Base-by-base conservation (phyloP, 1,139 yeast genomes). In the Magnusiomyces paraingens region DNA sequence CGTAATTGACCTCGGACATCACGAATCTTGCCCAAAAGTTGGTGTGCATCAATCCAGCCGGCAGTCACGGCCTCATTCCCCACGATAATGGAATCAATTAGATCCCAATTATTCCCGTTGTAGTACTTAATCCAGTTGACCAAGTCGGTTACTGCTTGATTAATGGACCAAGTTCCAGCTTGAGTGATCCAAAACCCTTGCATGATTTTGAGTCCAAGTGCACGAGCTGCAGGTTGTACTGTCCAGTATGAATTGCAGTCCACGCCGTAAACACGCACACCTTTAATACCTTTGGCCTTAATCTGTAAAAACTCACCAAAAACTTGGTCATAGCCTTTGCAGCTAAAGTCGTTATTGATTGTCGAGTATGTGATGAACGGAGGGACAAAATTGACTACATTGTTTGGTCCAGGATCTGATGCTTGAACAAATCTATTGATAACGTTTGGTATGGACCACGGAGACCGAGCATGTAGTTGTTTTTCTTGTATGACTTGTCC, bases 11-110 rank as follows among this genome's bases (percentile, higher is more conserved):
- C 50, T 67, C 82, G 85, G 52, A 87, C 94, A 8, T 80, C 70
- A 1, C 79, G 59, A 57, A 89, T 84, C 70, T 88, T 88, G 52
- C 70, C 56, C 38, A 83, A 73, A 59, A 90, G 77, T 17, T 84
- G 84, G 29, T 70, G 64, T 15, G 79, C 88, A 6, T 84, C 66
- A 62, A 79, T 74, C 69, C 70, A 86, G 11, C 82, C 82, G 46
- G 82, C 76, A 63, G 78, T 78, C 56, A 90, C 73, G 32, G 95
- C 96, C 72, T 90, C 97, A 66, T 90, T 90, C 57, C 96, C 97
- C 57, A 90, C 76, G 22, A 95, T 85, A 62, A 90, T 76, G 66
- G 74, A 82, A 57, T 83, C 84, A 69, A 89, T 83, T 11, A 84
- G 72, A 57, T 74, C 82, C 93, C 94, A 90, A 55, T 77, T 68